Evolutionary conservation across 2,329 filamentous ascomycete species (phyloP), one percentile per base, ranked within the genome.

Genomic region (Daldinia sp.): DNA sequence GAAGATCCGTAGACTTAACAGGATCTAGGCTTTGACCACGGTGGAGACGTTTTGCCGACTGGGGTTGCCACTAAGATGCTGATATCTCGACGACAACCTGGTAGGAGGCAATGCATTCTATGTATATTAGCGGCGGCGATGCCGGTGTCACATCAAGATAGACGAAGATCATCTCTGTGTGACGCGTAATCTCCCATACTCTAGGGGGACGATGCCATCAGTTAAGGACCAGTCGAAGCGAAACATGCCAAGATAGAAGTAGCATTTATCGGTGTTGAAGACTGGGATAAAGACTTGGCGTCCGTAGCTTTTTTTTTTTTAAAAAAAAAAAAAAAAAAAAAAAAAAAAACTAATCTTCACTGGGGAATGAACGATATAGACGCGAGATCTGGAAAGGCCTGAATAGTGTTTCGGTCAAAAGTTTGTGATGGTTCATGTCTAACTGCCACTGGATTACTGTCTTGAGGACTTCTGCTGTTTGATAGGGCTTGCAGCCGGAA

Each of bases 231-330:
- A 58, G 49, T 41, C 30, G n/a, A 63, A 59, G 65, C 63, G 63
- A 66, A 68, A 68, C 66, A 30, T 61, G 66, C 66, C 66, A 68
- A 68, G 66, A 23, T 63, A 21, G 30, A 54, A 34, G 51, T 54
- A 49, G 34, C 47, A 59, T 5, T 25, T 23, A 55, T 53, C 39
- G 45, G 53, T 52, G 50, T 56, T 48, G 54, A 48, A 25, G 32
- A 50, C 49, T 43, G 47, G 61, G 59, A 52, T 51, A 34, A 50
- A 39, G 50, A 23, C 63, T 66, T 63, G 59, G 59, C 56, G 59
- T 48, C 30, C 23, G 30, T 25, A 37, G 45, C 43, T 60, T 19
- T n/a, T n/a, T n/a, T n/a, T n/a, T n/a, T n/a, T n/a, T n/a, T n/a
- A n/a, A n/a, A n/a, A n/a, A n/a, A n/a, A n/a, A n/a, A n/a, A n/a